Evolutionary conservation across 192 early-diverging fungal species (phyloP).

Genomic region (Geranomyces michiganensis): DNA sequence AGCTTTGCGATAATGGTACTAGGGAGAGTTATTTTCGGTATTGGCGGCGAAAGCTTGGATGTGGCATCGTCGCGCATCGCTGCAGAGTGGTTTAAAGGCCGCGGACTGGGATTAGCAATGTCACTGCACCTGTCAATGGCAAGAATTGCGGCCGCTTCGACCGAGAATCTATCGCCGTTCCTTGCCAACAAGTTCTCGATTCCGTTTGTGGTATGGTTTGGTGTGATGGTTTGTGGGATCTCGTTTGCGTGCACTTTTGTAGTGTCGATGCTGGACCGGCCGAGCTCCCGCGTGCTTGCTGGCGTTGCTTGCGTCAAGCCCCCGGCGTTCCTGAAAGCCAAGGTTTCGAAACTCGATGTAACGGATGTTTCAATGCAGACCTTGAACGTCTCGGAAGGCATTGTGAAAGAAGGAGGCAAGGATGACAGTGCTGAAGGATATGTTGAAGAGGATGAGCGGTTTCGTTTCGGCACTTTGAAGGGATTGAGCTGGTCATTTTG

Average conservation of each 20-base stretch:
- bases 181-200: constrained; percentile 34
- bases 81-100: constrained; percentile 56
- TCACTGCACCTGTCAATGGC: constrained; percentile 56
- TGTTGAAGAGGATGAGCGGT: constrained; percentile 47
- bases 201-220: constrained; percentile 54
- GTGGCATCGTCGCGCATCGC: constrained; percentile 36
- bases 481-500: constrained; percentile 50
- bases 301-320: constrained; percentile 34
- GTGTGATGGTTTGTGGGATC: constrained; percentile 47
- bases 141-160: constrained; percentile 57
- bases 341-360: no score
- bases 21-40: constrained; percentile 65
- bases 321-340: no score
- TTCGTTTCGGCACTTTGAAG: constrained; percentile 37
- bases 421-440: constrained; percentile 33
- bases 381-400: neutral
- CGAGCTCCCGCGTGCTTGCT: constrained; percentile 42
- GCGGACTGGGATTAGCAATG: constrained; percentile 64
- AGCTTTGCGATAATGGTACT: constrained; percentile 53
- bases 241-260: constrained; percentile 43
- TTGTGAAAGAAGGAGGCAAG: neutral
- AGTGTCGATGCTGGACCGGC: constrained; percentile 48
- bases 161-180: constrained; percentile 61
- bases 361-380: no score
- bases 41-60: constrained; percentile 66